Evolutionary conservation across 1,284 basidiomycete genomes (phyloP).

Genomic region (Tilletia indica): DNA sequence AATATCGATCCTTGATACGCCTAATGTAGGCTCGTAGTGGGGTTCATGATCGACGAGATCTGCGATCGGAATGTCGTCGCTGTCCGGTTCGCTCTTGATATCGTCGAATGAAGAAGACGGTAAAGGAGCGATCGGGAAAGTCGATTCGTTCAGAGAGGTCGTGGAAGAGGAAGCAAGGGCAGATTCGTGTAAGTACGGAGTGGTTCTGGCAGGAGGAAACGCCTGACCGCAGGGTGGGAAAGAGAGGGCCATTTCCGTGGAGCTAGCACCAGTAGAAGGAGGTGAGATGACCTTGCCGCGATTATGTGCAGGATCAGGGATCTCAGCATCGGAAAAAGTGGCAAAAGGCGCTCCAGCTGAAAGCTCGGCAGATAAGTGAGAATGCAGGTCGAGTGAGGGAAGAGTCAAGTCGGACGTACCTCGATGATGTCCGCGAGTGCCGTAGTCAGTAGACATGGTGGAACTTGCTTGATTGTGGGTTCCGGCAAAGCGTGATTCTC

Average conservation of each 20-base stretch:
- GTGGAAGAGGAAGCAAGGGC: neutral
- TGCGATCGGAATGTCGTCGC: slow-evolving; percentile 10
- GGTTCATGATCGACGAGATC: neutral
- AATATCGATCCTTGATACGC: neutral
- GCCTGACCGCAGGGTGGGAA: slow-evolving; percentile 14
- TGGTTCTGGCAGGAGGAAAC: slow-evolving; percentile 1
- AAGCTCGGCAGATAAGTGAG: too few species aligned
- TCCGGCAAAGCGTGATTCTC: neutral
- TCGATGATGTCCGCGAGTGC: too few species aligned
- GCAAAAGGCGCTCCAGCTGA: too few species aligned
- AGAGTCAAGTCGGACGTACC: too few species aligned
- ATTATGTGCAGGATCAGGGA: too few species aligned
- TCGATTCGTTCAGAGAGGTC: too few species aligned
- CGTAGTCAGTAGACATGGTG: neutral
- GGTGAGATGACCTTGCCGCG: too few species aligned
- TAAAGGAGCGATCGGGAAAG: too few species aligned
- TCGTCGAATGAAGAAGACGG: neutral
- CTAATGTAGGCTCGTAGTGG: neutral
- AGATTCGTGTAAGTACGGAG: slow-evolving; percentile 7
- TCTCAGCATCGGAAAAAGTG: too few species aligned
- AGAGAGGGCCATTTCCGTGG: neutral
- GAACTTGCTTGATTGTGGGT: slow-evolving; percentile 10
- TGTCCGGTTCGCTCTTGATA: slow-evolving; percentile 15
- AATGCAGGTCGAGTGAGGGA: too few species aligned
- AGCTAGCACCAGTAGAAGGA: neutral